Conservation (phyloP, 2,329 filamentous ascomycete genomes). For the Penicillium sp. region DNA sequence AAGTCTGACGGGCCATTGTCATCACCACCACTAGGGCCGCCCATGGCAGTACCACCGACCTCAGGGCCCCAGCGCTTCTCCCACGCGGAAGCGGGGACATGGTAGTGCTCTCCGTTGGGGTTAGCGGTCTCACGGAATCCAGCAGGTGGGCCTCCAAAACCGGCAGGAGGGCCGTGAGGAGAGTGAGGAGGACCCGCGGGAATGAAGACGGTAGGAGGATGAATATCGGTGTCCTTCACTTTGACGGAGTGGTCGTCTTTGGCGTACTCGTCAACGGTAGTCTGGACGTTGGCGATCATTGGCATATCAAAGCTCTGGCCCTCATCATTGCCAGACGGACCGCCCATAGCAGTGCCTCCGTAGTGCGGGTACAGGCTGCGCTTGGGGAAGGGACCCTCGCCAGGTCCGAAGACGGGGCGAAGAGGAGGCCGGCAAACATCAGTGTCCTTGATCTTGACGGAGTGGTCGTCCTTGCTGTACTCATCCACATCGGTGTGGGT, state of each 20-base stretch:
- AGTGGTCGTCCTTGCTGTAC: constrained; percentile 32
- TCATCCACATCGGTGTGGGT: constrained; percentile 26
- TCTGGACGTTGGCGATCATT: constrained; percentile 28
- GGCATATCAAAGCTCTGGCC: constrained; percentile 34
- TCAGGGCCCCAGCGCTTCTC: constrained; percentile 22
- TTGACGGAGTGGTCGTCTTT: constrained; percentile 31
- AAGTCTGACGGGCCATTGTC: neutral
- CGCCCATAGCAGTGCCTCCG: constrained; percentile 30
- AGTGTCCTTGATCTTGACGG: constrained; percentile 29
- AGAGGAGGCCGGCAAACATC: constrained; percentile 22
- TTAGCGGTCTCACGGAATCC: constrained; percentile 8
- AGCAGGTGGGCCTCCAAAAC: constrained; percentile 4
- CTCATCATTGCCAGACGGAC: constrained; percentile 33
- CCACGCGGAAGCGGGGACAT: constrained; percentile 10
- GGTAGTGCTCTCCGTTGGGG: constrained; percentile 18
- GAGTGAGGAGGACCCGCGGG: constrained; percentile 8
- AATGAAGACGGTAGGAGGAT: constrained; percentile 15
- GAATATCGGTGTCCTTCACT: constrained; percentile 27
- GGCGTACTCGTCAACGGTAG: constrained; percentile 26
- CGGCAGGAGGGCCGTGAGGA: constrained; percentile 5
- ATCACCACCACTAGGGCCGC: constrained; percentile 24
- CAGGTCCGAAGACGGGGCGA: constrained; percentile 21
- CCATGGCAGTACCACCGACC: constrained; percentile 27
- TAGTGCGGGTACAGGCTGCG: constrained; percentile 13
- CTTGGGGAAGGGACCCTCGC: constrained; percentile 26